A percentile compares a stretch with the other conserved stretches of the same genome.
These are phyloP conservation scores for Limnanthes douglasii DNA, from an alignment of 345 rosid species.

Conservation along the genomic window DNA sequence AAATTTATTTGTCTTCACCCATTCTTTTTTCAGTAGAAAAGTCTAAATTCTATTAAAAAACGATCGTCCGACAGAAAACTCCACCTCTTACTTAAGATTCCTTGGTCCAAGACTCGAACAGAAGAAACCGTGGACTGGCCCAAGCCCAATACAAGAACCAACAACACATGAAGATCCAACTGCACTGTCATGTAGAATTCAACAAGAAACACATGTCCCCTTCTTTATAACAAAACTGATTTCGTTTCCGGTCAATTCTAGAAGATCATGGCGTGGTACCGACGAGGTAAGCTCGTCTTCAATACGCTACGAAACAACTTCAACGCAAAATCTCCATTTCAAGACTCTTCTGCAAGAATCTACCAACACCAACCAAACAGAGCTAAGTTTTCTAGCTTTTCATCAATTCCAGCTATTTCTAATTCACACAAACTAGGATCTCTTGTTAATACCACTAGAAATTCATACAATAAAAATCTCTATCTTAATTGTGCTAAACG, in stretches of 20 bases:
- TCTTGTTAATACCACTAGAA: slow-evolving; percentile 5
- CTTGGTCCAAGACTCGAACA: too few relatives aligned
- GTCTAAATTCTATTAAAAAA: too few relatives aligned
- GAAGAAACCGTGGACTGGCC: too few relatives aligned
- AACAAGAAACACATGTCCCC: too few relatives aligned
- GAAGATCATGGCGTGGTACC: slow-evolving; percentile 38
- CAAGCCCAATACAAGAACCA: too few relatives aligned
- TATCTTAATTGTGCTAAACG: slow-evolving; percentile 22
- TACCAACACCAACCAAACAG: slow-evolving; percentile 10
- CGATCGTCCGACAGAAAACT: too few relatives aligned
- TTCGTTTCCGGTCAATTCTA: slow-evolving; percentile 2
- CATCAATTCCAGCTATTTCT: slow-evolving; percentile 14
- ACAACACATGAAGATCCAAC: too few relatives aligned
- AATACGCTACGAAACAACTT: slow-evolving; percentile 26
- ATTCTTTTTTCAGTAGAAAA: too few relatives aligned
- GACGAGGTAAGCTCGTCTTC: slow-evolving; percentile 30
- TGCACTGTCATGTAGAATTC: too few relatives aligned
- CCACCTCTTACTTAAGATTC: too few relatives aligned
- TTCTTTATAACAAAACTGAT: too few relatives aligned
- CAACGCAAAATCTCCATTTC: slow-evolving; percentile 17
- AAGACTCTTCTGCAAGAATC: slow-evolving; percentile 17
- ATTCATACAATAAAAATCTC: slow-evolving; percentile 12
- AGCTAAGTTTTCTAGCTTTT: slow-evolving; percentile 25
- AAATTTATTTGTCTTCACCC: too few relatives aligned
- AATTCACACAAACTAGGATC: slow-evolving; percentile 15